These are phyloP conservation scores for Ganoderma boninense DNA, from an alignment of 1,284 basidiomycete species.

Conservation along the genomic window DNA sequence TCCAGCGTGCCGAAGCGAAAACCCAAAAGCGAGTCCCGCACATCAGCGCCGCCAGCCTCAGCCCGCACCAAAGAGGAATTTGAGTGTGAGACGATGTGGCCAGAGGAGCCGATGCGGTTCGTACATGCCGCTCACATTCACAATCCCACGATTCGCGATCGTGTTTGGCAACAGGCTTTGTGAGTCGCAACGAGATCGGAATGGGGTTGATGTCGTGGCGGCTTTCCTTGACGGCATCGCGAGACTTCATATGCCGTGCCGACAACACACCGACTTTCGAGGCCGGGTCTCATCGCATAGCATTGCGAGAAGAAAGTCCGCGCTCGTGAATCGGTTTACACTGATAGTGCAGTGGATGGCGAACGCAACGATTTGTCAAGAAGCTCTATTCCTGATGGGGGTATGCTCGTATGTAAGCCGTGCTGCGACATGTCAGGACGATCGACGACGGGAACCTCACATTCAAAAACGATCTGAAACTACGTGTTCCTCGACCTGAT, in stretches of 20 bases:
- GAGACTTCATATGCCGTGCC: neutral
- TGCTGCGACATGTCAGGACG: neutral
- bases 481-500: neutral
- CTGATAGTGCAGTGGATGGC: neutral
- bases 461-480: neutral
- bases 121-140: neutral
- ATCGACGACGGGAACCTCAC: neutral
- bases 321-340: neutral
- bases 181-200: conserved; percentile 2
- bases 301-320: neutral
- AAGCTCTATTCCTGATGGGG: neutral
- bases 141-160: neutral
- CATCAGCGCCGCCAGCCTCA: neutral
- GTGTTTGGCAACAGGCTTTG: neutral
- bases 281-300: neutral
- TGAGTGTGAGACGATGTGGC: neutral
- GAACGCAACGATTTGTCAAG: neutral
- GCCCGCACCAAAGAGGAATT: neutral
- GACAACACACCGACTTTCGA: neutral
- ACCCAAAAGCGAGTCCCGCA: neutral
- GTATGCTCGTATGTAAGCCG: neutral
- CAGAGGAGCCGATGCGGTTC: neutral
- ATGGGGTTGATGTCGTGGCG: neutral
- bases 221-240: neutral
- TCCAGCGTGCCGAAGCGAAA: neutral